A percentile compares a stretch with the other conserved stretches of the same genome.
These are phyloP conservation scores for Phascolomyces articulosus DNA, from an alignment of 371 early-diverging fungal genomes.

Conservation along the genomic window DNA sequence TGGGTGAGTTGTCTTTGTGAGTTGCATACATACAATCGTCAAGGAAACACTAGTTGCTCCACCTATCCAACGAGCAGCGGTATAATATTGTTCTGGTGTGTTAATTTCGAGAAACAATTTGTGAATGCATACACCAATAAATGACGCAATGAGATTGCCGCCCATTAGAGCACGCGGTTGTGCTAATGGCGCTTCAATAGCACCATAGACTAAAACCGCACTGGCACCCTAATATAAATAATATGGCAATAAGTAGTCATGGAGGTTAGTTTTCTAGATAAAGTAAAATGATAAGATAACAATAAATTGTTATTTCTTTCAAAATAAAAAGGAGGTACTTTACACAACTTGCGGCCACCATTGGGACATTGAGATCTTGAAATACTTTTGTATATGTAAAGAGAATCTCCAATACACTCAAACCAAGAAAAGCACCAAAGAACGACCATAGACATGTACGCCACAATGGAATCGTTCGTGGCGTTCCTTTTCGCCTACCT, in stretches of 20 bases:
- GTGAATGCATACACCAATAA: slow-evolving; percentile 66
- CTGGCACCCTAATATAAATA: slow-evolving; percentile 53
- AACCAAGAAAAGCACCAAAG: slow-evolving; percentile 50
- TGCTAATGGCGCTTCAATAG: slow-evolving; percentile 72
- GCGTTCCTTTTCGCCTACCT: slow-evolving; percentile 19
- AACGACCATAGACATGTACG: slow-evolving; percentile 46
- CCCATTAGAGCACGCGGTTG: slow-evolving; percentile 72
- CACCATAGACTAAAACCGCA: slow-evolving; percentile 73
- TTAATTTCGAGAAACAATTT: slow-evolving; percentile 57
- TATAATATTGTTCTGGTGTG: slow-evolving; percentile 23
- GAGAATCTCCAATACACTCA: slow-evolving; percentile 36
- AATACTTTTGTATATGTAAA: slow-evolving; percentile 32
- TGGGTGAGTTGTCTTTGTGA: slow-evolving; percentile 74
- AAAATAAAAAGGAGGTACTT: slow-evolving; percentile 4
- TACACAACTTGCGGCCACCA: slow-evolving; percentile 55
- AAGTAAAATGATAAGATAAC: not conserved
- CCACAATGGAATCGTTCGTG: slow-evolving; percentile 28
- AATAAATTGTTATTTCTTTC: not conserved
- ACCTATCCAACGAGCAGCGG: slow-evolving; percentile 64
- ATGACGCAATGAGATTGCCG: slow-evolving; percentile 67
- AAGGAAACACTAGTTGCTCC: slow-evolving; percentile 72
- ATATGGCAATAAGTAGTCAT: not conserved
- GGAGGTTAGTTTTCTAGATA: not conserved
- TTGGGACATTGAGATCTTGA: slow-evolving; percentile 30
- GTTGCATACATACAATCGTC: slow-evolving; percentile 67